Conservation (phyloP, 805 yeast species). For the Candida michaelii region DNA sequence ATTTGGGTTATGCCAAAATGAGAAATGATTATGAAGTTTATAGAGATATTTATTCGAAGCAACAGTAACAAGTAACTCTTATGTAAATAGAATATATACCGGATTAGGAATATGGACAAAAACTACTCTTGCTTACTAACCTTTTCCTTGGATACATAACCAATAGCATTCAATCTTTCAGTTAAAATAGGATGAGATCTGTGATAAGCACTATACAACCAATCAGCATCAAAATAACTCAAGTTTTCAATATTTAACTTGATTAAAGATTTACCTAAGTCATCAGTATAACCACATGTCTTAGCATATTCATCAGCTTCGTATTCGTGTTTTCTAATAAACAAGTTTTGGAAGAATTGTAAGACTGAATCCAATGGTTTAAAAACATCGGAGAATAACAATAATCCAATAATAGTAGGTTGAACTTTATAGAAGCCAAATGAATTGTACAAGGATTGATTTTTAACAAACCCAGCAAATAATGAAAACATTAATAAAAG, state of each 20-base stretch:
- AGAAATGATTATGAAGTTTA: constrained; percentile 49
- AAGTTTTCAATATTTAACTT: constrained; percentile 78
- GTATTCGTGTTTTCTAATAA: constrained; percentile 86
- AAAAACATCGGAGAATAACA: constrained; percentile 73
- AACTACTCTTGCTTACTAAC: constrained; percentile 14
- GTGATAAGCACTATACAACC: constrained; percentile 84
- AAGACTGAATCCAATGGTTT: constrained; percentile 73
- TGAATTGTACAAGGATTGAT: constrained; percentile 71
- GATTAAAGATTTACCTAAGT: constrained; percentile 70
- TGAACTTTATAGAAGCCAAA: constrained; percentile 68
- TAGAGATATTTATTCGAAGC: neutral
- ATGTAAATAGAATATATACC: neutral
- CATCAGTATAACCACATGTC: constrained; percentile 65
- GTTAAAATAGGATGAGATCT: constrained; percentile 90
- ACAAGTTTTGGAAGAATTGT: constrained; percentile 63
- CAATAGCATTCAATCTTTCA: constrained; percentile 82
- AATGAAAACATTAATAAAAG: constrained; percentile 63
- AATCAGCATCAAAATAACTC: constrained; percentile 83
- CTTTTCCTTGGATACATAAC: constrained; percentile 43
- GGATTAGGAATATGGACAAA: no score
- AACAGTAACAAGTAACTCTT: constrained; percentile 19
- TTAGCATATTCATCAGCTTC: constrained; percentile 91
- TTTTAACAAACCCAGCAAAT: constrained; percentile 79
- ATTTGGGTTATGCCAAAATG: constrained; percentile 78
- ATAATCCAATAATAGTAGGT: constrained; percentile 81